These are phyloP conservation scores for Dactylellina parvicollis DNA, from an alignment of 2,329 filamentous ascomycete genomes.

Conservation along the genomic window DNA sequence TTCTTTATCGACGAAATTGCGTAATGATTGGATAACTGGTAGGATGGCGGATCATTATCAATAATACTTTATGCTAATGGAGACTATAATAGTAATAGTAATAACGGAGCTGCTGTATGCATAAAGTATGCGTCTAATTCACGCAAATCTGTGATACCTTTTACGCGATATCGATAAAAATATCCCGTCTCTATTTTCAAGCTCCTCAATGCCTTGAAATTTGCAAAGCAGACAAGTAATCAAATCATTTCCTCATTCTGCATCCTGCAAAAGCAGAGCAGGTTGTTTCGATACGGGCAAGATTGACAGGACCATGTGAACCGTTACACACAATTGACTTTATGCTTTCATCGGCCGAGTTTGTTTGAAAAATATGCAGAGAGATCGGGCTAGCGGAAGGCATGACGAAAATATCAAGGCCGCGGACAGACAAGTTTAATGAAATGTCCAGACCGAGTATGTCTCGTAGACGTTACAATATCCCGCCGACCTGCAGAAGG, in stretches of 20 bases:
- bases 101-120: constrained; percentile 18
- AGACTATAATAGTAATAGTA: constrained; percentile 9
- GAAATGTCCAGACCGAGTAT: neutral
- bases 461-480: constrained; percentile 4
- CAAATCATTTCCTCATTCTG: constrained; percentile 31
- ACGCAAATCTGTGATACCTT: constrained; percentile 12
- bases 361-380: constrained; percentile 21
- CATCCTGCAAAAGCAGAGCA: constrained; percentile 7
- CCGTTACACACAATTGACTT: constrained; percentile 44
- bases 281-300: constrained; percentile 32
- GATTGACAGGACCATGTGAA: constrained; percentile 46
- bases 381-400: constrained; percentile 14
- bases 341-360: too few relatives aligned
- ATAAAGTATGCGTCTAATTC: constrained; percentile 43
- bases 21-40: constrained; percentile 46
- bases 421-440: neutral
- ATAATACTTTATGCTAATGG: constrained; percentile 19
- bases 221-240: constrained; percentile 35
- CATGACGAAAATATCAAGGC: neutral
- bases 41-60: constrained; percentile 23
- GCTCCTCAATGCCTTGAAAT: neutral
- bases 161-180: constrained; percentile 35
- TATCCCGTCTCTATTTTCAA: constrained; percentile 19
- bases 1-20: constrained; percentile 30
- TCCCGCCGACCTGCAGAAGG: constrained; percentile 23